Evolutionary conservation across 148 eudicot genomes (phyloP).

Genomic region (Arbutus unedo): DNA sequence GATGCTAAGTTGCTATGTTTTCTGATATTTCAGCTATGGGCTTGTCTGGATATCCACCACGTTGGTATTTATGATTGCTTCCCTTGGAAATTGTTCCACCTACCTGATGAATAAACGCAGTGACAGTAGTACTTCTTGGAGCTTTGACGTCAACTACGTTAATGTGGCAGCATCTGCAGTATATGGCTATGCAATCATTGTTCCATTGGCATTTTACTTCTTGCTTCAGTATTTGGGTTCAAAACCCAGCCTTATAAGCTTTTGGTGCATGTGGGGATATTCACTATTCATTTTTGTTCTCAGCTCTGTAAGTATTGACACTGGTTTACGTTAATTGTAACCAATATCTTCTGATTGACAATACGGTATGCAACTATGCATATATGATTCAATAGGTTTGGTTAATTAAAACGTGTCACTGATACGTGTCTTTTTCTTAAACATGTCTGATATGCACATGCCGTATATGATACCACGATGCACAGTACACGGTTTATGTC

Average conservation of each 20-base stretch:
- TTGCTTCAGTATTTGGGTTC: conserved; percentile 89
- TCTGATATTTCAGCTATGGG: conserved; percentile 66
- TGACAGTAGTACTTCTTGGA: conserved; percentile 66
- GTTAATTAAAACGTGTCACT: background rate
- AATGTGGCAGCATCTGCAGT: conserved; percentile 66
- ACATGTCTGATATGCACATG: background rate
- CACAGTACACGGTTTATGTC: background rate
- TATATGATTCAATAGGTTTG: background rate
- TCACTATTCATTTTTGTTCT: conserved; percentile 80
- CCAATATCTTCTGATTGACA: background rate
- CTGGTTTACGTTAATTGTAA: background rate
- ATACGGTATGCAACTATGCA: background rate
- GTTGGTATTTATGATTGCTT: conserved; percentile 70
- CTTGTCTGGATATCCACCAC: conserved; percentile 94
- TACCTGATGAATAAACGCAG: conserved; percentile 57
- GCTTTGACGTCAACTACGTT: conserved; percentile 72
- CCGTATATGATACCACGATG: background rate
- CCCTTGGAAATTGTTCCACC: conserved; percentile 82
- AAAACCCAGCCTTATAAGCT: conserved; percentile 74
- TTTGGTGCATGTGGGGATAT: conserved; percentile 99
- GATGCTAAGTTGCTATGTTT: background rate
- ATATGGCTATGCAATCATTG: conserved; percentile 79
- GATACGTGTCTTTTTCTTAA: too few species aligned
- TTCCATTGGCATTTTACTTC: conserved; percentile 86
- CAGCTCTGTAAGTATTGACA: conserved; percentile 58